A percentile compares a stretch with the other conserved stretches of the same genome.
Evolutionary conservation across 2,329 filamentous ascomycete genomes (phyloP).

Genomic region (Ceratocystis cubensis): DNA sequence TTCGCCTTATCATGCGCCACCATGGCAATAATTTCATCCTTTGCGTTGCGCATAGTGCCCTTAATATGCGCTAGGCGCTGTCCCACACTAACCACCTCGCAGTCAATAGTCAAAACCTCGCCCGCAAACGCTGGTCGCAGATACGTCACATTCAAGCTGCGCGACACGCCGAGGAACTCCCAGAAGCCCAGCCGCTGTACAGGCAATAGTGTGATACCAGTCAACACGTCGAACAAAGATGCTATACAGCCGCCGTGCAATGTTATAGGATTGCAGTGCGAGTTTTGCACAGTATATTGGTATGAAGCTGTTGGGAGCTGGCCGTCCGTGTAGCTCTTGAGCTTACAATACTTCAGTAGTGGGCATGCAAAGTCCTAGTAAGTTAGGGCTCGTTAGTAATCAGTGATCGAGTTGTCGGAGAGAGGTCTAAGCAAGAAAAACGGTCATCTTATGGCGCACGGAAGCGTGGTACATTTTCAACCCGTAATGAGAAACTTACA

Average conservation of each 20-base stretch:
- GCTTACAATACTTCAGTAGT: slow-evolving; percentile 32
- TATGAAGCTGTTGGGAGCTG: slow-evolving; percentile 35
- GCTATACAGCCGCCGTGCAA: slow-evolving; percentile 52
- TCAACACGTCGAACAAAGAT: slow-evolving; percentile 55
- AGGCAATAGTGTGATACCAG: slow-evolving; percentile 45
- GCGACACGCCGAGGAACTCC: slow-evolving; percentile 49
- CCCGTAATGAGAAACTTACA: neutral
- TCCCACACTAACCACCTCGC: slow-evolving; percentile 46
- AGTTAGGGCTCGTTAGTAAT: too few species aligned
- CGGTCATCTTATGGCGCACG: neutral
- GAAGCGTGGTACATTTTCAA: too few species aligned
- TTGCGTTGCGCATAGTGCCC: slow-evolving; percentile 42
- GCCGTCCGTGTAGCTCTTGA: slow-evolving; percentile 29
- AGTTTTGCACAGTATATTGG: slow-evolving; percentile 36
- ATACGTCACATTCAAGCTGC: slow-evolving; percentile 55
- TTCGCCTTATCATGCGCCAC: slow-evolving; percentile 56
- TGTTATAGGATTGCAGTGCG: slow-evolving; percentile 44
- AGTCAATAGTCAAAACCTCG: slow-evolving; percentile 39
- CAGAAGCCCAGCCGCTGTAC: slow-evolving; percentile 45
- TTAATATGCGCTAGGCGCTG: slow-evolving; percentile 40
- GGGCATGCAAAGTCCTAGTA: slow-evolving; percentile 35
- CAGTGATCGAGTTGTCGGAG: neutral
- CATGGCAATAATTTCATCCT: slow-evolving; percentile 41
- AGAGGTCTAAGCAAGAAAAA: neutral
- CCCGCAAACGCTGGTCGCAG: slow-evolving; percentile 47